A percentile compares a stretch with the other conserved stretches of the same genome.
Conservation (phyloP, 345 rosid genomes). For the Moricandia moricandioides region DNA sequence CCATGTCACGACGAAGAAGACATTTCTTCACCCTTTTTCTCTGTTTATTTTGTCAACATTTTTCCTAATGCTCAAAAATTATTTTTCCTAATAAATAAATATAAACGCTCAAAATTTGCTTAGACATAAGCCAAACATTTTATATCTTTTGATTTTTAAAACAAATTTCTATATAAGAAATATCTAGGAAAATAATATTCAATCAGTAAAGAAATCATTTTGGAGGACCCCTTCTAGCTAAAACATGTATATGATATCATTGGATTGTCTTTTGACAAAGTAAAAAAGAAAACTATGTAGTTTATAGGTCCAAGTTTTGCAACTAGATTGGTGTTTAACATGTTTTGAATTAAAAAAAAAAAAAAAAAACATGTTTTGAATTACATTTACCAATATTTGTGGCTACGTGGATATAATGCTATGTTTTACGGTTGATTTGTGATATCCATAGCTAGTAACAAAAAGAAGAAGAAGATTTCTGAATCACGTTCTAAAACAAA, state of each 20-base stretch:
- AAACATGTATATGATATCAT: not conserved
- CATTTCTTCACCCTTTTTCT: not conserved
- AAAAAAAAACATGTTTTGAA: not conserved
- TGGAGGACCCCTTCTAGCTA: not conserved
- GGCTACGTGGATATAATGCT: too few species aligned
- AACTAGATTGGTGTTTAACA: not conserved
- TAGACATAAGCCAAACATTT: not conserved
- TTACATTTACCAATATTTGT: not conserved
- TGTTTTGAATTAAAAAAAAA: too few species aligned
- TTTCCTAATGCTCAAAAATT: not conserved
- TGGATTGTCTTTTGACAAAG: not conserved
- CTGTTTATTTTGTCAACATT: not conserved
- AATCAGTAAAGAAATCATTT: not conserved
- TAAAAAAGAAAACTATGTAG: not conserved
- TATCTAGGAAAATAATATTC: not conserved
- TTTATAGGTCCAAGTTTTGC: not conserved
- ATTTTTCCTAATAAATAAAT: not conserved
- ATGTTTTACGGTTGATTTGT: too few species aligned
- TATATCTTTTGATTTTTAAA: not conserved
- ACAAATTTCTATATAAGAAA: not conserved
- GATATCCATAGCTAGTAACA: too few species aligned
- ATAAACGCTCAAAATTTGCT: not conserved
- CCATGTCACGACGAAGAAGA: conserved; percentile 35
- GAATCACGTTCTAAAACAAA: not conserved
- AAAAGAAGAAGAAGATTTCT: not conserved